Conservation (phyloP, 1,284 basidiomycete genomes). For the Termitomyces sp. region DNA sequence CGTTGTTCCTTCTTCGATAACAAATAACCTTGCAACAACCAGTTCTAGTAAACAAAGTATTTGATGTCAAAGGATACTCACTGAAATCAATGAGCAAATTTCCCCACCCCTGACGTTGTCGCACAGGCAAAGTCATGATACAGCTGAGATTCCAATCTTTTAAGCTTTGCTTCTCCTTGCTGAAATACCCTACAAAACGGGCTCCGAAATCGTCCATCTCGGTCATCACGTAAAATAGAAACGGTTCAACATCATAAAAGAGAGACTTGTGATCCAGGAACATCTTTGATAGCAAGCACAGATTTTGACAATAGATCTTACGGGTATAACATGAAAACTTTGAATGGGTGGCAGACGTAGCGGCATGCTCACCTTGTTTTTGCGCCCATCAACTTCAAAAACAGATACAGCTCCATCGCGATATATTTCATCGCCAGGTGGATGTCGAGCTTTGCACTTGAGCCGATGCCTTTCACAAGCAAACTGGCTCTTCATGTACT, state of each 20-base stretch:
- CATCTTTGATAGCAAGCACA: conserved; percentile 99
- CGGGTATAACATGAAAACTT: background rate
- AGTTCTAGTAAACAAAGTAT: background rate
- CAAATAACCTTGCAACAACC: conserved; percentile 72
- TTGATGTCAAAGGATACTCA: conserved; percentile 39
- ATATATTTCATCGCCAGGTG: conserved; percentile 98
- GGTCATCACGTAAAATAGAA: conserved; percentile 97
- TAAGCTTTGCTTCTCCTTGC: conserved; percentile 96
- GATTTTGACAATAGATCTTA: conserved; percentile 97
- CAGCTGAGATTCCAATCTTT: conserved; percentile 98
- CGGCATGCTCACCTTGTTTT: conserved; percentile 73
- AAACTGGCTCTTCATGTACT: conserved; percentile 97
- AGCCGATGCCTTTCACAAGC: conserved; percentile 85
- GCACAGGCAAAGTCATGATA: conserved; percentile 97
- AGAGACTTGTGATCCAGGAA: conserved; percentile 99
- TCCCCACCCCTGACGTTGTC: conserved; percentile 94
- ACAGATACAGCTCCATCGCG: conserved; percentile 85
- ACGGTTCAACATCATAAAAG: conserved; percentile 99
- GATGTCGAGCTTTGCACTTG: conserved; percentile 93
- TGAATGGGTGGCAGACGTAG: conserved; percentile 1
- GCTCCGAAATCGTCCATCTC: conserved; percentile 87
- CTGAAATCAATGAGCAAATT: conserved; percentile 95
- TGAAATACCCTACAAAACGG: conserved; percentile 97
- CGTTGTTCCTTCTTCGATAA: conserved; percentile 92
- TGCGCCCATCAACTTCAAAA: conserved; percentile 97